Conservation (phyloP, 2,329 filamentous ascomycete genomes). For the Aspergillus niger region DNA sequence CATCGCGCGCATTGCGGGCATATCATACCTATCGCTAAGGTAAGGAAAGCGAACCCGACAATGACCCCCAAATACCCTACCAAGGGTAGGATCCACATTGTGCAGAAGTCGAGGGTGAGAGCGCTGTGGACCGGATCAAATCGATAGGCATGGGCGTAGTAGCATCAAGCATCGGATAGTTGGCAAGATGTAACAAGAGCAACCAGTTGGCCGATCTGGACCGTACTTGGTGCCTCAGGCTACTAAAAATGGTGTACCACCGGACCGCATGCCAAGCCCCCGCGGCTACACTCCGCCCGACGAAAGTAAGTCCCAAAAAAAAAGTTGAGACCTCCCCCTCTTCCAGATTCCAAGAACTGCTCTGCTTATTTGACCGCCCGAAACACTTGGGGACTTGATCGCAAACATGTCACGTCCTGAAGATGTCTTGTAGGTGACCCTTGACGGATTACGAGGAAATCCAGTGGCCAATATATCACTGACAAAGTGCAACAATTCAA, state of each 20-base stretch:
- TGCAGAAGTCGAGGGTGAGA: constrained; percentile 25
- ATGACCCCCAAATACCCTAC: constrained; percentile 86
- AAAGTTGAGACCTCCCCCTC: background rate
- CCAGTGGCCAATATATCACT: constrained; percentile 15
- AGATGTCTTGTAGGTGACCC: constrained; percentile 71
- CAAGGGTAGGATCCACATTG: constrained; percentile 93
- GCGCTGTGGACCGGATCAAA: background rate
- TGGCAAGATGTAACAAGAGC: background rate
- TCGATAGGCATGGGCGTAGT: background rate
- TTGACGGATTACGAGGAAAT: background rate
- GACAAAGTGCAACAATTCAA: constrained; percentile 39
- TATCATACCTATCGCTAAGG: constrained; percentile 76
- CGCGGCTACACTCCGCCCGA: background rate
- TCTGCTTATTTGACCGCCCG: background rate
- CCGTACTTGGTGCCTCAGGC: background rate
- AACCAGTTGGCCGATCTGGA: background rate
- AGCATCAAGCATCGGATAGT: background rate
- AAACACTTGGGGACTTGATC: constrained; percentile 4
- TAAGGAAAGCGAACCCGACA: constrained; percentile 90
- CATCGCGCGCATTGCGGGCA: background rate
- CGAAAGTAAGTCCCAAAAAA: background rate
- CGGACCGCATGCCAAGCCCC: background rate
- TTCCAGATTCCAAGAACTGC: background rate
- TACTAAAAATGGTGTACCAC: background rate
- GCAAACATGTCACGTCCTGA: constrained; percentile 91